These are phyloP conservation scores for Leishmania braziliensis DNA, from an alignment of 208 protist genomes.

Conservation along the genomic window DNA sequence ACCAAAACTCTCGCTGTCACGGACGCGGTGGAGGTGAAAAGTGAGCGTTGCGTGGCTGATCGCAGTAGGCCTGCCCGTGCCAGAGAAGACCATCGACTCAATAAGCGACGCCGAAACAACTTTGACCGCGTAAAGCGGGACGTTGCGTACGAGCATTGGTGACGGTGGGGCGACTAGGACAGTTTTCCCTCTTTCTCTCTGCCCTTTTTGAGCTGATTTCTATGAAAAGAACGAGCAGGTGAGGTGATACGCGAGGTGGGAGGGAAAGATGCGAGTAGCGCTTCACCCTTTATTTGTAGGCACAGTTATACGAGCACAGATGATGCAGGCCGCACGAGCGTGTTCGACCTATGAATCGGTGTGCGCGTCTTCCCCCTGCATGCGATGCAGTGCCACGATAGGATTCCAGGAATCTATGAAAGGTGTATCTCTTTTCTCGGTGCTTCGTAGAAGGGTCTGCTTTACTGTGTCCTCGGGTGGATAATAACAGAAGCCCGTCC, in stretches of 20 bases:
- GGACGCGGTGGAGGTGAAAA: slow-evolving; percentile 23
- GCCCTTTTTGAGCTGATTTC: not conserved
- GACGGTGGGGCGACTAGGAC: not conserved
- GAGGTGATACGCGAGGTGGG: not conserved
- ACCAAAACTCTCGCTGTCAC: slow-evolving; percentile 5
- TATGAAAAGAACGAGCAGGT: not conserved
- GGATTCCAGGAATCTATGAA: not conserved
- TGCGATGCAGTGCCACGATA: not conserved
- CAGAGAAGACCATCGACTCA: slow-evolving; percentile 4
- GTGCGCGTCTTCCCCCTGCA: not conserved
- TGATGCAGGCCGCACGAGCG: not conserved
- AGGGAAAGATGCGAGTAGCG: not conserved
- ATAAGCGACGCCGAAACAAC: slow-evolving; percentile 17
- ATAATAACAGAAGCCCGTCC: not conserved
- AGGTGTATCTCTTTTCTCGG: not conserved
- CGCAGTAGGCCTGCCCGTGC: not conserved
- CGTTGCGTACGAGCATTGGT: slow-evolving; percentile 20
- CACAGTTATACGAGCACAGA: not conserved
- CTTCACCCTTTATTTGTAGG: not conserved
- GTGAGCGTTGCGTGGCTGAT: slow-evolving; percentile 6
- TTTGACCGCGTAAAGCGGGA: slow-evolving; percentile 5
- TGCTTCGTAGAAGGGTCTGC: not conserved
- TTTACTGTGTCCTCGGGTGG: not conserved
- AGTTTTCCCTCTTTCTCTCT: not conserved
- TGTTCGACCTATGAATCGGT: not conserved